Evolutionary conservation across 2,329 filamentous ascomycete species (phyloP), one percentile per base, ranked within the genome.

Genomic region (Talaromyces sp.): DNA sequence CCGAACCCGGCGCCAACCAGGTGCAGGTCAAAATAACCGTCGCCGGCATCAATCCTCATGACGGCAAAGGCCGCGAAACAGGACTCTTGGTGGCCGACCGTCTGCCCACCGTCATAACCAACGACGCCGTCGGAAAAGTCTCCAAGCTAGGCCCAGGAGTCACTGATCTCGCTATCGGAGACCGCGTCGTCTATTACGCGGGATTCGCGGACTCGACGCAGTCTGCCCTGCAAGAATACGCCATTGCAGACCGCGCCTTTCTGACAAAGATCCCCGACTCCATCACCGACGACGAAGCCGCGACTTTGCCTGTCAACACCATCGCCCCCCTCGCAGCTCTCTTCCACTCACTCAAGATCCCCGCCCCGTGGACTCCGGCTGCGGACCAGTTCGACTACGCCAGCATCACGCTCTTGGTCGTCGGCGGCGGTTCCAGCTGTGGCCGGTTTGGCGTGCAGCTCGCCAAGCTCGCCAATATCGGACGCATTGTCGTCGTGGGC

Each of bases 221-320:
- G 19, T 28, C 17, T 19, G 78, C 73, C 1, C 65, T 79, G 6
- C 77, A 79, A 60, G 67, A 80, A 66, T 79, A 77, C 59, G 68
- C 72, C 1, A 36, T 77, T 25, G 58, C 73, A 13, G 73, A 78
- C 57, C 67, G 67, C 8, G 61, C 63, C 0, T 68, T 62, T 33
- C 61, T 70, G 0, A 69, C 72, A 9, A 70, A 71, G 36, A 69
- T 80, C 19, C 75, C 77, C 6, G 65, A 70, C 10, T 65, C 64
- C 0, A 63, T 76, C 39, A 70, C 65, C 1, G 72, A 74, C 32
- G 70, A 76, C 60, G 72, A 78, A 27, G 75, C 68, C 1, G 74
- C 74, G 1, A 75, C 74, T 0, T 61, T 77, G 1, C 75, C 77
- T 0, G 71, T 67, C 5, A 79, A 78, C 62, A 61, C 70, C n/a